Evolutionary conservation across 805 yeast species (phyloP), one percentile per base, ranked within the genome.

Genomic region (Zygotorulaspora sp.): DNA sequence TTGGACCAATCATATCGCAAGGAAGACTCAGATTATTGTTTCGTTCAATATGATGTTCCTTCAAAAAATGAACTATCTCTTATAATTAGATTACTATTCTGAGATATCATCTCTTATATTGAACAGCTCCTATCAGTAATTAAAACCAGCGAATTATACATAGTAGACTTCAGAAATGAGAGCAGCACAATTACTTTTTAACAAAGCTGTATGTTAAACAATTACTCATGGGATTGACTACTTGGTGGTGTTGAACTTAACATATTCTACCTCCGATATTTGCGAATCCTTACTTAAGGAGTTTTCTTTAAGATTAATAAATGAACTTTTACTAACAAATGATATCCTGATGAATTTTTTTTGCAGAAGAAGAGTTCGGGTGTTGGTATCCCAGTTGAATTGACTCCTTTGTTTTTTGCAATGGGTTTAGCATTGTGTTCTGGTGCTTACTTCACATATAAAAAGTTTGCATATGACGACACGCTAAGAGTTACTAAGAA

Each of bases 331-430:
- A n/a, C n/a, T n/a, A n/a, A n/a, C n/a, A n/a, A n/a, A n/a, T n/a
- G n/a, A n/a, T n/a, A n/a, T n/a, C n/a, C n/a, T n/a, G n/a, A n/a
- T n/a, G n/a, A n/a, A n/a, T n/a, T 9, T 15, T 18, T 10, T 21
- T 16, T 30, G 42, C 47, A 64, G 63, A 68, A 66, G 50, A 67
- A 67, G 52, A 42, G 58, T 19, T 46, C 61, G 38, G 64, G 64
- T 41, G 34, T 53, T 29, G 52, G 54, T 29, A 49, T 75, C 38
- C 80, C 80, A 53, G 71, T 75, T 38, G 81, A 76, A 62, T 60
- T 76, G 52, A 72, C 77, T 41, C 81, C 81, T 55, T 65, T 76
- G 47, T 74, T 74, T 52, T 63, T 72, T 23, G 79, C 78, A 26
- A 69, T 75, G 67, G 72, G 74, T 55, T 71, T 73, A 41, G 81